Evolutionary conservation across 768 basidiomycete genomes (phyloP).

Genomic region (Boletus barrowsii): DNA sequence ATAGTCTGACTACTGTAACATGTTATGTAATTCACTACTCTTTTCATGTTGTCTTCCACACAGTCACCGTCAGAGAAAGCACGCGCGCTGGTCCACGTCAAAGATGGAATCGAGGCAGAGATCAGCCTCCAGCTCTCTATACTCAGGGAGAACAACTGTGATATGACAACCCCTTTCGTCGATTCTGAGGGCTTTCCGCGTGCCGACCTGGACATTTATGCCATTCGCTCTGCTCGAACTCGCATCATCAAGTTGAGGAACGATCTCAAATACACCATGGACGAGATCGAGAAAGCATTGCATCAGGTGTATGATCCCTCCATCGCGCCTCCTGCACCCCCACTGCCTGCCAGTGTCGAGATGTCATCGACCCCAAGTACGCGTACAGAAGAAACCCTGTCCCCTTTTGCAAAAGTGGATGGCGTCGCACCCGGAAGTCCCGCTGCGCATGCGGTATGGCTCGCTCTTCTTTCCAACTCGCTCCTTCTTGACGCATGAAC

Average conservation of each 20-base stretch:
- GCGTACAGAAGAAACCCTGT: slow-evolving; percentile 11
- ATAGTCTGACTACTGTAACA: neutral
- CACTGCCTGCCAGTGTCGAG: slow-evolving; percentile 19
- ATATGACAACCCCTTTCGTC: slow-evolving; percentile 71
- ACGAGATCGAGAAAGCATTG: slow-evolving; percentile 64
- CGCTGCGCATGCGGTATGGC: slow-evolving; percentile 75
- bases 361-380: slow-evolving; percentile 21
- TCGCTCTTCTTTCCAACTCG: neutral
- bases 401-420: slow-evolving; percentile 80
- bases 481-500: neutral
- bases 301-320: slow-evolving; percentile 63
- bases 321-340: slow-evolving; percentile 5
- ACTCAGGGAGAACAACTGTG: slow-evolving; percentile 59
- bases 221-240: slow-evolving; percentile 70
- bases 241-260: slow-evolving; percentile 80
- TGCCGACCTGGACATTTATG: slow-evolving; percentile 80
- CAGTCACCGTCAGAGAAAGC: slow-evolving; percentile 55
- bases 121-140: slow-evolving; percentile 60
- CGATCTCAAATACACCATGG: slow-evolving; percentile 64
- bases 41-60: slow-evolving; percentile 38
- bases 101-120: slow-evolving; percentile 71
- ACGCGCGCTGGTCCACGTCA: slow-evolving; percentile 60
- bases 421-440: slow-evolving; percentile 79
- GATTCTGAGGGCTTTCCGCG: slow-evolving; percentile 89
- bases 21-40: slow-evolving; percentile 13